Base-by-base conservation (phyloP, 2,329 filamentous ascomycete genomes). In the Magnaporthiopsis rhizophila region DNA sequence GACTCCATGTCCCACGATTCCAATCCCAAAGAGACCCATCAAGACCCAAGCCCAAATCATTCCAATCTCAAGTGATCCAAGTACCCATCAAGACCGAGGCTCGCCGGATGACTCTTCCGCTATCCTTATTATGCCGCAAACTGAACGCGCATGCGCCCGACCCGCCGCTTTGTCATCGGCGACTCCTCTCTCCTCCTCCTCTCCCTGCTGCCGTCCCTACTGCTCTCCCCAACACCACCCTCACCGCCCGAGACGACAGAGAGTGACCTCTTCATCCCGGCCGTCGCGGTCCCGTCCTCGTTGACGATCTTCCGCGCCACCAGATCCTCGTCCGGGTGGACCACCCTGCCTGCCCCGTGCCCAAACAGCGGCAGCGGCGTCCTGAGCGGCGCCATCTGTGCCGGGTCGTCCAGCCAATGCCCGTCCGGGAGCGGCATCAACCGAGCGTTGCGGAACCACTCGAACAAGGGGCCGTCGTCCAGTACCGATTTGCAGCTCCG, bases 401-500 rank as follows among this genome's bases (percentile, higher is more conserved):
- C 76, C 18, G 77, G 70, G 6, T 76, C 76, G 11, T 76, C 71
- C 1, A 58, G 57, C 45, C 21, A 26, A 13, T 9, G 26, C 9
- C 7, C 53, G 12, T 13, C 62, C 61, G 72, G 72, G 28, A 77
- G 64, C 1, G 72, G 68, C 1, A 78, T 69, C 61, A 87, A 81
- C 61, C 72, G 76, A 1, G 80, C 78, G 63, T 84, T 81, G 65
- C 79, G 75, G 57, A 88, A 84, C 84, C 85, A 88, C 65, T 74
- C 79, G 69, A 83, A 85, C 62, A 88, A 83, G 0, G 78, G 77
- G 28, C 77, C 72, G 68, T 87, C 83, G 66, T 87, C 85, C 6
- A 87, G 71, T n/a, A 87, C 80, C 6, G 77, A 79, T 69, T 83
- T 86, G 67, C 81, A 80, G 63, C 78, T 79, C 60, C 79, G 78